Percentiles rank a stretch among this genome's conserved stretches.
Conservation (phyloP, 2,329 filamentous ascomycete genomes). For the Pyrenochaeta sp. region DNA sequence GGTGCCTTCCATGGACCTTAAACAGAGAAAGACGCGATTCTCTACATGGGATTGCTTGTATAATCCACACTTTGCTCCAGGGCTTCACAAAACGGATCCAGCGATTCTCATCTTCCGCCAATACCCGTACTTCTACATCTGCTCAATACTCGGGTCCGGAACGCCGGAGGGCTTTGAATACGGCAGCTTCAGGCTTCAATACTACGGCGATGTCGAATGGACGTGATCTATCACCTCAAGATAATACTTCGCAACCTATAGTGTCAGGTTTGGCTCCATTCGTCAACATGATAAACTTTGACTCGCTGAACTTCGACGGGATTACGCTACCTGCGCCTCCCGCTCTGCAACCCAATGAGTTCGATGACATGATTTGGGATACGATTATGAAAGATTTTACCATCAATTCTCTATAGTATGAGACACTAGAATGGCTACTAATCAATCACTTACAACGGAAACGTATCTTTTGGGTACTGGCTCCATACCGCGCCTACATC, state of each 20-base stretch:
- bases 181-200: neutral
- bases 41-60: slow-evolving; percentile 23
- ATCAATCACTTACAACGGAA: neutral
- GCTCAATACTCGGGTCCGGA: neutral
- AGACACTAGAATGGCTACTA: neutral
- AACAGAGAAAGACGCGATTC: slow-evolving; percentile 11
- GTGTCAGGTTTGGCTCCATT: slow-evolving; percentile 13
- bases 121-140: neutral
- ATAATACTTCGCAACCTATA: neutral
- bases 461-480: no score
- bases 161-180: neutral
- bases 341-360: slow-evolving; percentile 4
- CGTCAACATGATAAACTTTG: slow-evolving; percentile 19
- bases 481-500: no score
- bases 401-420: neutral
- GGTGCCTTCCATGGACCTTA: slow-evolving; percentile 4
- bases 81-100: slow-evolving; percentile 29
- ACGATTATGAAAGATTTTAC: slow-evolving; percentile 34
- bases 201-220: neutral
- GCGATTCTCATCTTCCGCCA: slow-evolving; percentile 2
- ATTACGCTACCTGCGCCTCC: slow-evolving; percentile 11
- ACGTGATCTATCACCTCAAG: neutral
- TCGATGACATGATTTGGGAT: slow-evolving; percentile 32
- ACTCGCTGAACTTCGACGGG: slow-evolving; percentile 29
- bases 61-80: slow-evolving; percentile 21